Base-by-base conservation (phyloP, 768 basidiomycete genomes). In the Tricholomella constricta region DNA sequence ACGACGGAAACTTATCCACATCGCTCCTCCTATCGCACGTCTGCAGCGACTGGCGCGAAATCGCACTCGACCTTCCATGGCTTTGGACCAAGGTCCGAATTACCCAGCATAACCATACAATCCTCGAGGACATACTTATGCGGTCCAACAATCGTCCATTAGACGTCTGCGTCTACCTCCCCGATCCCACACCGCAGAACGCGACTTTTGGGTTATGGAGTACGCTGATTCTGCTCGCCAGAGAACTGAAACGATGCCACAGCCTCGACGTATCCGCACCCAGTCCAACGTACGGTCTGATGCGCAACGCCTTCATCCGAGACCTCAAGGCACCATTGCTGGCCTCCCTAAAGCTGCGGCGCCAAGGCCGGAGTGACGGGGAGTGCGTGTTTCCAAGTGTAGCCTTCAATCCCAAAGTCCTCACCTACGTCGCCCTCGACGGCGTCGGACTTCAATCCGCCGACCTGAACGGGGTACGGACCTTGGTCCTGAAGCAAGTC, bases 21-120 rank as follows among this genome's bases (percentile, higher is more conserved):
- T 55, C 62, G 1, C 48, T 63, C 15, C 36, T 49, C 12, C 52
- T 63, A 8, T 52, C 54, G 14, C 58, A 60, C 27, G 56, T 63
- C 17, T 60, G 57, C 40, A 26, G 29, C 3, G 26, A 26, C 17
- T 63, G 62, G 62, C 50, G 59, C 8, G 3, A 26, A 20, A 48
- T 62, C 17, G 47, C 52, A 7, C 36, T 42, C 2, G 31, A 51
- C 19, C 29, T 52, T 3, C 45, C 51, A 3, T 11, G 45, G 22
- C 52, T 63, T 17, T 63, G 62, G 62, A 41, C 31, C 7, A 35
- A 43, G 4, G 51, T 63, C 49, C n/a, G 12, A 19, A 48, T 48
- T n/a, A 17, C 35, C 8, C 22, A 37, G 26, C 19, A 15, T 15
- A 22, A 25, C 20, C 15, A 25, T 4, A 19, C 14, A 9, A 22